A percentile compares a stretch with the other conserved stretches of the same genome.
These are phyloP conservation scores for Seiridium cupressi DNA, from an alignment of 2,329 filamentous ascomycete genomes.

Conservation along the genomic window DNA sequence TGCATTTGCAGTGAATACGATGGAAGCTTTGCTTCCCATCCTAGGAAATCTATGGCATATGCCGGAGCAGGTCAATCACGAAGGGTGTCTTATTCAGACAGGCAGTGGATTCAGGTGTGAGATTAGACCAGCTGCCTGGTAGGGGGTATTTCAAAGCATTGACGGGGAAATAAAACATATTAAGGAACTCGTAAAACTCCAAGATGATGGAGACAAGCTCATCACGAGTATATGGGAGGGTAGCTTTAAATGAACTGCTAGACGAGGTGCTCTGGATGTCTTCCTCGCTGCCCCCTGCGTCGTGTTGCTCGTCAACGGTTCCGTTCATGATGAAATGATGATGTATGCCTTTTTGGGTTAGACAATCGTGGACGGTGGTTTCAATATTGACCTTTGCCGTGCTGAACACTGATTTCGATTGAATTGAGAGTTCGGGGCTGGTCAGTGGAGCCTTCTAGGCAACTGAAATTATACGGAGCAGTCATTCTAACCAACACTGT, in stretches of 20 bases:
- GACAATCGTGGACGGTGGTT: no score
- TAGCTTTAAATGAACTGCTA: neutral
- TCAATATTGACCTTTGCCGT: no score
- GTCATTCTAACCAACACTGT: no score
- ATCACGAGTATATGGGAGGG: neutral
- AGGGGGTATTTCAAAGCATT: neutral
- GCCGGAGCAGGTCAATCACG: neutral
- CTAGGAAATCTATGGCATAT: neutral
- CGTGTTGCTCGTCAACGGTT: no score
- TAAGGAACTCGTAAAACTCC: neutral
- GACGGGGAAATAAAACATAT: neutral
- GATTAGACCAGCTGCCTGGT: neutral
- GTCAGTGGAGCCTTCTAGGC: no score
- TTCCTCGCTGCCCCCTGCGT: no score
- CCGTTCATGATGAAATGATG: no score
- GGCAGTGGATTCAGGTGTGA: neutral
- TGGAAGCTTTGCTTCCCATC: neutral
- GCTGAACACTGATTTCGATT: no score
- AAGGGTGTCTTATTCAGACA: neutral
- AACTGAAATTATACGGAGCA: no score
- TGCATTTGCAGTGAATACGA: neutral
- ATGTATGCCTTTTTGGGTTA: no score
- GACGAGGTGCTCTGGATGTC: no score
- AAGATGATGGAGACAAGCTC: neutral
- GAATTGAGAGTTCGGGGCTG: no score